phyloP scores from a whole-genome alignment of 805 yeast species.

The Schizosaccharomyces osmophilus region DNA sequence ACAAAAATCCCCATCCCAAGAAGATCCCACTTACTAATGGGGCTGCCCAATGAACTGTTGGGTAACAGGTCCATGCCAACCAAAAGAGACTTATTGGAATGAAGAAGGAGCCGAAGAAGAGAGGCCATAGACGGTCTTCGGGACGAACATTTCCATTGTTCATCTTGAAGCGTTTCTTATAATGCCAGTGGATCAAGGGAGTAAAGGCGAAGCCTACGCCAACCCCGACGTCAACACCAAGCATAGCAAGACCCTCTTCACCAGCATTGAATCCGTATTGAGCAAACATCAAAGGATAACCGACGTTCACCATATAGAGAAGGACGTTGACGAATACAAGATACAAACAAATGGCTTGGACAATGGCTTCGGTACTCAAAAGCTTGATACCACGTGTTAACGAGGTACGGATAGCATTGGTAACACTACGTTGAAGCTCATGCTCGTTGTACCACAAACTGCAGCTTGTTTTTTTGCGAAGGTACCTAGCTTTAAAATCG shows the following conservation, averaged over 20 bases:
- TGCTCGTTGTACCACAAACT: background rate
- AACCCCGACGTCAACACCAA: constrained; percentile 39
- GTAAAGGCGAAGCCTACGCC: constrained; percentile 1
- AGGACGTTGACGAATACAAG: constrained; percentile 30
- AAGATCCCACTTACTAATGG: constrained; percentile 37
- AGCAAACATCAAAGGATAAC: constrained; percentile 28
- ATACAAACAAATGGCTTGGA: constrained; percentile 26
- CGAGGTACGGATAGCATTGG: constrained; percentile 15
- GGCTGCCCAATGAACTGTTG: constrained; percentile 31
- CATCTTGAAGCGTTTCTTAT: background rate
- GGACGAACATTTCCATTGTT: background rate
- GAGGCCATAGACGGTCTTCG: constrained; percentile 15
- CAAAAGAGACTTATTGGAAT: constrained; percentile 39
- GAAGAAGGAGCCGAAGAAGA: constrained; percentile 26
- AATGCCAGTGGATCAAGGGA: background rate
- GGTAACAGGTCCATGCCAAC: constrained; percentile 49
- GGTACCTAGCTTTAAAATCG: constrained; percentile 35
- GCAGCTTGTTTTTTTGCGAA: constrained; percentile 25
- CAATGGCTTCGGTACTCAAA: constrained; percentile 54
- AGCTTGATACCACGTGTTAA: constrained; percentile 39
- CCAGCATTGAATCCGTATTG: constrained; percentile 24
- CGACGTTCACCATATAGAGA: constrained; percentile 30
- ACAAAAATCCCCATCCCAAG: constrained; percentile 17
- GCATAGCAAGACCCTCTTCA: constrained; percentile 32
- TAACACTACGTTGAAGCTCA: constrained; percentile 27